These are phyloP conservation scores for Cyclostephanos tholiformis DNA, from an alignment of 108 stramenopile species.

Conservation along the genomic window DNA sequence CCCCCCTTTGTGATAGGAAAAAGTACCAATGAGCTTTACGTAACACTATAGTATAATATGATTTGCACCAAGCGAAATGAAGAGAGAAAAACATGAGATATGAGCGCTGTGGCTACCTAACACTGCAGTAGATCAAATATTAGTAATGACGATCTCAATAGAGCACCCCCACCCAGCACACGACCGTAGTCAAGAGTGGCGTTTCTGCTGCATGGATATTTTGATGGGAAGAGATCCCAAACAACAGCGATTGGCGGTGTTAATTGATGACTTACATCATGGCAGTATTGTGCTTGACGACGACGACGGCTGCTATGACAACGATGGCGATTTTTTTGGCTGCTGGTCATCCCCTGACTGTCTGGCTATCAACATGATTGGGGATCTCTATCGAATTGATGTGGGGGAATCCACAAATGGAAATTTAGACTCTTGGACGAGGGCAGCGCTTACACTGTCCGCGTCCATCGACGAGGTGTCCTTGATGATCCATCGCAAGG, in stretches of 20 bases:
- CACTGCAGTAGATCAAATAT: too few species aligned
- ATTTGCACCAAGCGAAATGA: too few species aligned
- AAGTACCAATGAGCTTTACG: too few species aligned
- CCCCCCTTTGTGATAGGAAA: too few species aligned
- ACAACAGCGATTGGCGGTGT: slow-evolving; percentile 12
- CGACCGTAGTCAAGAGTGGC: slow-evolving; percentile 48
- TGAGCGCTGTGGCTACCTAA: too few species aligned
- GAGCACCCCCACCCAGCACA: slow-evolving; percentile 27
- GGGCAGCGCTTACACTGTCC: slow-evolving; percentile 42
- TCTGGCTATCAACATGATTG: slow-evolving; percentile 26
- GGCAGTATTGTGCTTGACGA: slow-evolving; percentile 8
- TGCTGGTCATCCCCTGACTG: slow-evolving; percentile 15
- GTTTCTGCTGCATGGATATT: slow-evolving; percentile 38
- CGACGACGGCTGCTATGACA: neutral
- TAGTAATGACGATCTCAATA: neutral
- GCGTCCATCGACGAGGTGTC: slow-evolving; percentile 50
- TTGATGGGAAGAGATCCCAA: slow-evolving; percentile 46
- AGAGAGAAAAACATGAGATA: too few species aligned
- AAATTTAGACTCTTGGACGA: slow-evolving; percentile 42
- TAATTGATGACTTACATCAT: slow-evolving; percentile 1
- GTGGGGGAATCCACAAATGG: neutral
- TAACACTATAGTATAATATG: too few species aligned
- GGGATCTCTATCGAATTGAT: neutral
- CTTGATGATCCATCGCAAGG: slow-evolving; percentile 34
- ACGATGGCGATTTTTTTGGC: slow-evolving; percentile 4